A percentile compares a stretch with the other conserved stretches of the same genome.
Evolutionary conservation across 208 protist genomes (phyloP).

Genomic region (Leishmania braziliensis): DNA sequence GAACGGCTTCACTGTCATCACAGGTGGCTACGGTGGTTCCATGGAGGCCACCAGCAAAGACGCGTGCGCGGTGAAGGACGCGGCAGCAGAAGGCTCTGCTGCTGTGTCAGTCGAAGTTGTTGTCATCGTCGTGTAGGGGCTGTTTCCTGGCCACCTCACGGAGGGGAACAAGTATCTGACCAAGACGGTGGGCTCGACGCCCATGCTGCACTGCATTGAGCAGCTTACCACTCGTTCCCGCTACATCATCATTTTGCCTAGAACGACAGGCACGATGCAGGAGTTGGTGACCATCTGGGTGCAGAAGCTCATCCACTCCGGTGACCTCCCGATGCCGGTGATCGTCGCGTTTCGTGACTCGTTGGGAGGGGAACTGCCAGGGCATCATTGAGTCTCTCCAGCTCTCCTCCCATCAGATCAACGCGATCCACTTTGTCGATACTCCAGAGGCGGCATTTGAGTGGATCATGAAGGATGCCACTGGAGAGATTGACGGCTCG

Average conservation of each 20-base stretch:
- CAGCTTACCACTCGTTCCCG: conserved; percentile 59
- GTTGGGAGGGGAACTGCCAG: conserved; percentile 64
- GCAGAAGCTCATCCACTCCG: conserved; percentile 42
- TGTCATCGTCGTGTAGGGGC: conserved; percentile 48
- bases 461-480: conserved; percentile 46
- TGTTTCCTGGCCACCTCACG: conserved; percentile 56
- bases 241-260: conserved; percentile 68
- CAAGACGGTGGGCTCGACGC: conserved; percentile 35
- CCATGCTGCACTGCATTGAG: conserved; percentile 66
- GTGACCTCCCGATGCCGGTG: conserved; percentile 31
- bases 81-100: conserved; percentile 4
- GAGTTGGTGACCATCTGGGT: conserved; percentile 73
- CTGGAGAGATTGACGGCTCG: conserved; percentile 8
- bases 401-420: conserved; percentile 33
- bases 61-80: conserved; percentile 44
- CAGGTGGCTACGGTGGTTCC: conserved; percentile 72
- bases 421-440: conserved; percentile 63
- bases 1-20: conserved; percentile 58
- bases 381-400: conserved; percentile 40
- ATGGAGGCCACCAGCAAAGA: conserved; percentile 81
- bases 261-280: conserved; percentile 69
- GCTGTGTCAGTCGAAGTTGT: conserved; percentile 44
- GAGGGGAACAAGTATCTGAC: conserved; percentile 73
- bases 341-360: conserved; percentile 76
- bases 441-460: conserved; percentile 54